A percentile compares a stretch with the other conserved stretches of the same genome.
Evolutionary conservation across 2,329 filamentous ascomycete genomes (phyloP).

Genomic region (Cladophialophora psammophila): DNA sequence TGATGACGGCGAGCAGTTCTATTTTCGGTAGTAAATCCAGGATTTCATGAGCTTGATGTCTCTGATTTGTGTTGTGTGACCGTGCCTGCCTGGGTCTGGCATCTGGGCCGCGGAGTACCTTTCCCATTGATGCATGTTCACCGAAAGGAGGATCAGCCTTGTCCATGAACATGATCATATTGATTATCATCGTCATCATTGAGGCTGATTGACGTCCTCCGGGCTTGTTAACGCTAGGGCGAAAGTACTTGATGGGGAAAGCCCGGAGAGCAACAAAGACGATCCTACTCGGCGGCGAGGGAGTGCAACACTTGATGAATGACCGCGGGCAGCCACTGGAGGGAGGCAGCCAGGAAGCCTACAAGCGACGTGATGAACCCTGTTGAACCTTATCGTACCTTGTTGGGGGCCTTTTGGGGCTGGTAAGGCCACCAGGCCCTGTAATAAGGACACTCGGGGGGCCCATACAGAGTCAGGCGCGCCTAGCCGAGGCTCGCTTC

Average conservation of each 20-base stretch:
- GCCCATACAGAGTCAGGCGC: no score
- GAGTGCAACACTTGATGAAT: neutral
- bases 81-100: neutral
- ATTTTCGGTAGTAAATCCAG: conserved; percentile 18
- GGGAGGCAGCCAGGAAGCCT: neutral
- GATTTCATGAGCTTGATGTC: conserved; percentile 5
- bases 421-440: no score
- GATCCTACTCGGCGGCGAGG: conserved; percentile 3
- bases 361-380: neutral
- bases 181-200: neutral
- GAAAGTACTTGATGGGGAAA: conserved; percentile 5
- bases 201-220: neutral
- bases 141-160: conserved; percentile 10
- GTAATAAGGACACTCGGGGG: no score
- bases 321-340: neutral
- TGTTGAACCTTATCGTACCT: neutral
- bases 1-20: conserved; percentile 12
- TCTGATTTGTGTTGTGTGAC: neutral
- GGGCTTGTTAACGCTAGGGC: neutral
- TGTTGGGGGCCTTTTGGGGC: no score
- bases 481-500: conserved; percentile 23
- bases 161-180: neutral
- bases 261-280: neutral
- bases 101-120: neutral
- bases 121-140: neutral